Conservation (phyloP, 1,139 yeast genomes). For the Geotrichum reessii region DNA sequence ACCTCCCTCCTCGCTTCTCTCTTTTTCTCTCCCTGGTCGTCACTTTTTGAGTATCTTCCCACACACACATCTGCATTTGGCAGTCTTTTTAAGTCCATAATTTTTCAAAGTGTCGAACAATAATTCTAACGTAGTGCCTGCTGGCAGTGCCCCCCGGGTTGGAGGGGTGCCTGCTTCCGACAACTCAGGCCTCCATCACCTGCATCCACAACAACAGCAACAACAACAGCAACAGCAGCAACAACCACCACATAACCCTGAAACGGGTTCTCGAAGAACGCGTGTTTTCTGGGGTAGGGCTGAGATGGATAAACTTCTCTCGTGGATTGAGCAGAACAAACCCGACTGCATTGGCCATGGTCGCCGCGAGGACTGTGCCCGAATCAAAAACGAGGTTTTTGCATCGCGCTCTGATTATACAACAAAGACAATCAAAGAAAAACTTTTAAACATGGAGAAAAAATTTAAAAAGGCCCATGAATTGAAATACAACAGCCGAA, state of each 20-base stretch:
- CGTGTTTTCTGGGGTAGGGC: constrained; percentile 20
- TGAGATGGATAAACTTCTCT: constrained; percentile 18
- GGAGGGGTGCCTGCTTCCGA: not conserved
- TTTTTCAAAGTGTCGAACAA: constrained; percentile 6
- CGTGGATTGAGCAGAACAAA: constrained; percentile 18
- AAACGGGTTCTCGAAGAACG: constrained; percentile 9
- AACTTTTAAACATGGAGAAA: constrained; percentile 19
- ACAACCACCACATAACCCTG: constrained; percentile 3
- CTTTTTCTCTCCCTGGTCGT: too few relatives aligned
- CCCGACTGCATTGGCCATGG: constrained; percentile 21
- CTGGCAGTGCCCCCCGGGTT: constrained; percentile 6
- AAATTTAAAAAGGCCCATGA: constrained; percentile 17
- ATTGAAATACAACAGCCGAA: constrained; percentile 8
- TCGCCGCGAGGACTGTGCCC: constrained; percentile 18
- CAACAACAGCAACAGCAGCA: not conserved
- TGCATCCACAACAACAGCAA: not conserved
- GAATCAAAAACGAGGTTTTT: constrained; percentile 18
- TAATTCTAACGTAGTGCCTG: constrained; percentile 7
- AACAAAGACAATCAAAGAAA: constrained; percentile 19
- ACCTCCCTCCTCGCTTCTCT: not conserved
- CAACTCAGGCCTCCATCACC: not conserved
- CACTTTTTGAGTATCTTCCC: not conserved
- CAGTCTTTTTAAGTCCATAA: not conserved
- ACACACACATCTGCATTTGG: not conserved
- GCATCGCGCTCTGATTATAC: constrained; percentile 17